phyloP scores from a whole-genome alignment of 148 eudicot species.

The Rhododendron mucronatum region DNA sequence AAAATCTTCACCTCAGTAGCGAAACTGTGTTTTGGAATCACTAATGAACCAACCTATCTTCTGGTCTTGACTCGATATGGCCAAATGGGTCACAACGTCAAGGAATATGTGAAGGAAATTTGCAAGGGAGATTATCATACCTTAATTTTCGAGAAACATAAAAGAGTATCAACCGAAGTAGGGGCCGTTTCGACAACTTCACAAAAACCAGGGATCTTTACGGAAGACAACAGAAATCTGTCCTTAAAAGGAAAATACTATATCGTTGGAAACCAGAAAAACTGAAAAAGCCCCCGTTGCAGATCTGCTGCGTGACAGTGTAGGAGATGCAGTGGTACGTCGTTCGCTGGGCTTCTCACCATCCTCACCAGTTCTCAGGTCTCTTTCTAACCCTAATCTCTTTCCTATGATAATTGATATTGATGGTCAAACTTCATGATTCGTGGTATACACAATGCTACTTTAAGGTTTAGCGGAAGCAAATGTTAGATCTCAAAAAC shows the following conservation, averaged over 20 bases:
- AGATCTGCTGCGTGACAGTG: constrained; percentile 6
- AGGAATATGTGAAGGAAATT: too few relatives aligned
- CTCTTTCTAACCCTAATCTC: constrained; percentile 1
- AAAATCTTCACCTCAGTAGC: background rate
- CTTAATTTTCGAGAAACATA: background rate
- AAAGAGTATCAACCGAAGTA: background rate
- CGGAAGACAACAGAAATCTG: background rate
- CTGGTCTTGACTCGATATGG: background rate
- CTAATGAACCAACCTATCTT: background rate
- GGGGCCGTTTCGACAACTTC: background rate
- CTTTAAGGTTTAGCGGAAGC: background rate
- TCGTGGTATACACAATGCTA: background rate
- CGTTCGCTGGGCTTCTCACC: constrained; percentile 66
- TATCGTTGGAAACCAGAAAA: background rate
- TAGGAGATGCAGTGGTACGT: constrained; percentile 60
- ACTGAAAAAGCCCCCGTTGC: background rate
- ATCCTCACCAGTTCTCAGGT: constrained; percentile 72
- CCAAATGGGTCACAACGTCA: background rate
- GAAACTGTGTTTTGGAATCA: background rate
- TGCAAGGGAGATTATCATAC: background rate
- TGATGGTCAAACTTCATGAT: background rate
- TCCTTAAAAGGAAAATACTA: background rate
- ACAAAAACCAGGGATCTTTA: background rate
- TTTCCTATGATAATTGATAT: background rate
- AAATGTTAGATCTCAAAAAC: background rate